Conservation (phyloP, 805 yeast genomes). For the Lachancea thermotolerans region DNA sequence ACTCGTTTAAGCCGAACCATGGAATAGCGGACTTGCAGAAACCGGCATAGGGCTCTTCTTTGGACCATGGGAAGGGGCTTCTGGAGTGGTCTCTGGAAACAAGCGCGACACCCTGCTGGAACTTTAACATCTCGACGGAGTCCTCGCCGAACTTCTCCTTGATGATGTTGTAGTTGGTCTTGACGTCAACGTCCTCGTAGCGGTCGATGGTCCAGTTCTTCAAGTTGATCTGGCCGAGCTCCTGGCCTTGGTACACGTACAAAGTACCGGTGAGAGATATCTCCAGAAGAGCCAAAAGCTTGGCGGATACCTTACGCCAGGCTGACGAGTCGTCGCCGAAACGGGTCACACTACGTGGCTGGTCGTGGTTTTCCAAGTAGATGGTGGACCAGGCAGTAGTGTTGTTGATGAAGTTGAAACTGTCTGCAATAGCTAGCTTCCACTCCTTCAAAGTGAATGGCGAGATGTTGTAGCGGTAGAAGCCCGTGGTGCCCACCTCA, state of each 20-base stretch:
- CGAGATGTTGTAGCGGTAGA: constrained; percentile 25
- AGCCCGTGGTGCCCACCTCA: constrained; percentile 33
- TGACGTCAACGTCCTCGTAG: constrained; percentile 45
- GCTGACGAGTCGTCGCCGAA: constrained; percentile 40
- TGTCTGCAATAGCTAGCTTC: constrained; percentile 35
- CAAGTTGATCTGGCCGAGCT: constrained; percentile 48
- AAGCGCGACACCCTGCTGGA: constrained; percentile 33
- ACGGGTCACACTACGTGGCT: constrained; percentile 46
- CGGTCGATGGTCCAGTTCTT: constrained; percentile 41
- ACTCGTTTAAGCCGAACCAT: constrained; percentile 49
- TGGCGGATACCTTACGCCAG: constrained; percentile 37
- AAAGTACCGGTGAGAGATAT: constrained; percentile 46
- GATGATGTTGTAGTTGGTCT: constrained; percentile 36
- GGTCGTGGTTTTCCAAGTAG: constrained; percentile 53
- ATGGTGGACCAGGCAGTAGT: constrained; percentile 57
- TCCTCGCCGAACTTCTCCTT: constrained; percentile 21
- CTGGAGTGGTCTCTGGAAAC: constrained; percentile 48
- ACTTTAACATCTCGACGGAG: constrained; percentile 24
- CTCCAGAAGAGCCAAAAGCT: constrained; percentile 42
- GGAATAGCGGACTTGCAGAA: constrained; percentile 40
- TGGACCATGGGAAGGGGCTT: constrained; percentile 51
- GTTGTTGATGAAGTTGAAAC: constrained; percentile 36
- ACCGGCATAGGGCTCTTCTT: constrained; percentile 38
- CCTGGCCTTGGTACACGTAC: constrained; percentile 57
- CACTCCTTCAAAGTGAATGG: constrained; percentile 35